phyloP scores from a whole-genome alignment of 139 green algal genomes.

The Limnomonas spitsbergensis region DNA sequence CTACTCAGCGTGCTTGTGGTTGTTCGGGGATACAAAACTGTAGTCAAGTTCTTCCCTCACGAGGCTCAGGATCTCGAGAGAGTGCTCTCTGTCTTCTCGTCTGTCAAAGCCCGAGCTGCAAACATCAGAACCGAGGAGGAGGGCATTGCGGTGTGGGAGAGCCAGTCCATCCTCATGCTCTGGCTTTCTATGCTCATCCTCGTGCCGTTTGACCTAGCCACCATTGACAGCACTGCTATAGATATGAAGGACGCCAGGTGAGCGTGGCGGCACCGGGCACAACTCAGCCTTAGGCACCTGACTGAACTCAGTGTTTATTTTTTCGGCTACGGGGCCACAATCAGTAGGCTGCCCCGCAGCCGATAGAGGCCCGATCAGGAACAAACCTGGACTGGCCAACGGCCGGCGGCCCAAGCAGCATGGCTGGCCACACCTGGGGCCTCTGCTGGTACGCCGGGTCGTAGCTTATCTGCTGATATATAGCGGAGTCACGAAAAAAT shows the following conservation, averaged over 20 bases:
- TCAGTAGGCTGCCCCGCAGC: too few species aligned
- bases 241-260: neutral
- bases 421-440: too few species aligned
- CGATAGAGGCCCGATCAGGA: too few species aligned
- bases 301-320: too few species aligned
- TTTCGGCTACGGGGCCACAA: too few species aligned
- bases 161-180: slow-evolving; percentile 79
- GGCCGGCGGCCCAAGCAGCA: too few species aligned
- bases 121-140: slow-evolving; percentile 23
- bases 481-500: too few species aligned
- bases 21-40: slow-evolving; percentile 84
- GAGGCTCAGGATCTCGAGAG: slow-evolving; percentile 67
- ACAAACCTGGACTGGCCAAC: too few species aligned
- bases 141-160: slow-evolving; percentile 60
- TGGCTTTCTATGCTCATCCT: slow-evolving; percentile 93
- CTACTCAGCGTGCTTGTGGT: slow-evolving; percentile 77
- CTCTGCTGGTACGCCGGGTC: too few species aligned
- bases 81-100: slow-evolving; percentile 63
- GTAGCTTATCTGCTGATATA: neutral
- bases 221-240: slow-evolving; percentile 64
- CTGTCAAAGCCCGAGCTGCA: slow-evolving; percentile 15
- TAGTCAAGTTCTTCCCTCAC: slow-evolving; percentile 86
- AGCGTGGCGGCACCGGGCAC: too few species aligned
- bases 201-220: slow-evolving; percentile 88
- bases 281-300: too few species aligned